A percentile compares a stretch with the other conserved stretches of the same genome.
Conservation (phyloP, 108 stramenopile species). For the Cyclotella choctawhatcheeana region DNA sequence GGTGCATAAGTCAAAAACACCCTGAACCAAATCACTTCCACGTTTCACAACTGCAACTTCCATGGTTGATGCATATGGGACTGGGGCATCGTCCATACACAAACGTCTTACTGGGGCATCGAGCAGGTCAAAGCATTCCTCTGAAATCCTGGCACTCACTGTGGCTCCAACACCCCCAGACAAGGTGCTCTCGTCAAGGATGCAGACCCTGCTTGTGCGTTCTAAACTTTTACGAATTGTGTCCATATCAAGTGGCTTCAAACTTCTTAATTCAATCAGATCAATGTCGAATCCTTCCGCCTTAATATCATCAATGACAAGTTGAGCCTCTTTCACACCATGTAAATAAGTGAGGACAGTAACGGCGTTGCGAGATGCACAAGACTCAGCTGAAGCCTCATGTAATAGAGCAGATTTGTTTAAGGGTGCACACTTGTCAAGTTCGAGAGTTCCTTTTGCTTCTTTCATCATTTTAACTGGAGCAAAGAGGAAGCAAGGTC, state of each 20-base stretch:
- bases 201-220: conserved; percentile 92
- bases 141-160: conserved; percentile 92
- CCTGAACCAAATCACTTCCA: conserved; percentile 87
- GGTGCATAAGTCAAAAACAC: conserved; percentile 84
- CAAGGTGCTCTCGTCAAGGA: conserved; percentile 96
- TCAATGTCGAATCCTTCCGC: conserved; percentile 96
- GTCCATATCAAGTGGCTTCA: conserved; percentile 97
- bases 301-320: conserved; percentile 81
- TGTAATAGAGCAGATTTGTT: conserved; percentile 93
- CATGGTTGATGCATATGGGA: conserved; percentile 96
- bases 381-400: conserved; percentile 82
- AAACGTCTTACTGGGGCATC: conserved; percentile 96
- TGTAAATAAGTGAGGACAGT: conserved; percentile 98
- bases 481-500: conserved; percentile 97
- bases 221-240: conserved; percentile 87
- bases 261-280: conserved; percentile 95
- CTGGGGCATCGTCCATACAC: conserved; percentile 98
- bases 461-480: conserved; percentile 99
- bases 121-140: conserved; percentile 95
- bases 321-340: conserved; percentile 94
- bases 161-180: conserved; percentile 97
- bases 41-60: conserved; percentile 96
- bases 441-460: conserved; percentile 87
- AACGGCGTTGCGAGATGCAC: conserved; percentile 86
- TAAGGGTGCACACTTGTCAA: conserved; percentile 91